Evolutionary conservation across 2,329 filamentous ascomycete genomes (phyloP).

Genomic region (Chrysosporium keratinophilum): DNA sequence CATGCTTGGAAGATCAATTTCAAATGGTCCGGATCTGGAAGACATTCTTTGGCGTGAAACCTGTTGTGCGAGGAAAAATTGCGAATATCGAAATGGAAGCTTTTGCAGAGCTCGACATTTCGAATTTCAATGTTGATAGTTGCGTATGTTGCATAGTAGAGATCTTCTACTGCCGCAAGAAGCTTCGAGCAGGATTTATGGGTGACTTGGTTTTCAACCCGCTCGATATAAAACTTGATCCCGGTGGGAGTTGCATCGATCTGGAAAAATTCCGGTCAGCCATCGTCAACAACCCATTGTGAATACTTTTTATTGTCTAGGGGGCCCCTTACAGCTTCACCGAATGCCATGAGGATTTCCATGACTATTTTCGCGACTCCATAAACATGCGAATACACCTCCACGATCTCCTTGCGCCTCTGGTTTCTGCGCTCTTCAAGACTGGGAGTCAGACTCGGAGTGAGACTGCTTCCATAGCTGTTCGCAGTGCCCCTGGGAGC

Average conservation of each 20-base stretch:
- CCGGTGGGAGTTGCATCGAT: conserved; percentile 24
- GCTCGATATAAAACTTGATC: conserved; percentile 25
- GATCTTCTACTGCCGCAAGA: conserved; percentile 28
- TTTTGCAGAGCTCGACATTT: conserved; percentile 28
- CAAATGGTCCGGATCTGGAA: conserved; percentile 29
- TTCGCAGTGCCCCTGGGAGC: neutral
- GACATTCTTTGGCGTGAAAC: conserved; percentile 15
- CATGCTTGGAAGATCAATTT: conserved; percentile 27
- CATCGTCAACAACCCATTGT: neutral
- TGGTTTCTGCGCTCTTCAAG: conserved; percentile 16
- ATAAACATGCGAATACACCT: conserved; percentile 28
- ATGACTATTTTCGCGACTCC: conserved; percentile 29
- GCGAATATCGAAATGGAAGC: conserved; percentile 22
- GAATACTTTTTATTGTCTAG: conserved; percentile 6
- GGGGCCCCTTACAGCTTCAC: conserved; percentile 23
- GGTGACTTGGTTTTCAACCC: conserved; percentile 24
- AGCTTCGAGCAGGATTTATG: conserved; percentile 23
- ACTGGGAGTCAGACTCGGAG: too few species aligned
- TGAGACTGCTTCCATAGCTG: too few species aligned
- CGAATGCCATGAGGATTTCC: conserved; percentile 26
- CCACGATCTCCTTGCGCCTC: conserved; percentile 24
- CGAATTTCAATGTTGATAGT: conserved; percentile 31
- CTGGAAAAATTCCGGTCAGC: conserved; percentile 20
- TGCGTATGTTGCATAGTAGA: conserved; percentile 31
- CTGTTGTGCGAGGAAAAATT: conserved; percentile 15